Evolutionary conservation across 495 filamentous ascomycete species (phyloP).

Genomic region (Staphylotrichum tortipilum): DNA sequence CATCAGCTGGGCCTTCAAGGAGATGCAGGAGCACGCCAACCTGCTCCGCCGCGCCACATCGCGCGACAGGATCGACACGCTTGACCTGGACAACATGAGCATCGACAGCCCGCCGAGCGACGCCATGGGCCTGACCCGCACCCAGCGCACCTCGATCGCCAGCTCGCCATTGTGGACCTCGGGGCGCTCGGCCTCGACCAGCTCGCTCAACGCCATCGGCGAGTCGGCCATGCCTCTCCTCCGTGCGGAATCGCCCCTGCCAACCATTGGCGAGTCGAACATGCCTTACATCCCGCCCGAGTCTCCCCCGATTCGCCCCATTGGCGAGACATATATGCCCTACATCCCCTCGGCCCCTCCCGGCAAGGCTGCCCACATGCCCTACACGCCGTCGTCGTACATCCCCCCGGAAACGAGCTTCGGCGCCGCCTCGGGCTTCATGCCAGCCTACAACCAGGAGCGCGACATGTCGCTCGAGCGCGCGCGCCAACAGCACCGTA

Average conservation of each 20-base stretch:
- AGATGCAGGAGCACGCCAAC: slow-evolving; percentile 42
- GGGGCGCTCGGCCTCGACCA: slow-evolving; percentile 10
- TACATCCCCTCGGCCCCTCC: slow-evolving; percentile 29
- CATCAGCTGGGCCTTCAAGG: slow-evolving; percentile 42
- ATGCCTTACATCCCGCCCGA: slow-evolving; percentile 23
- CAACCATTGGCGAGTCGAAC: slow-evolving; percentile 25
- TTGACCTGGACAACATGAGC: slow-evolving; percentile 36
- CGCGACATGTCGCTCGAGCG: slow-evolving; percentile 33
- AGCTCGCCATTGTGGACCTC: slow-evolving; percentile 22
- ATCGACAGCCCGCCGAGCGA: slow-evolving; percentile 35
- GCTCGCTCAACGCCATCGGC: slow-evolving; percentile 25
- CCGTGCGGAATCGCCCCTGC: slow-evolving; percentile 30
- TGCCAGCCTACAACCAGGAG: slow-evolving; percentile 25
- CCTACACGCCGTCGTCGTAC: slow-evolving; percentile 20
- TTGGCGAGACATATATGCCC: slow-evolving; percentile 31
- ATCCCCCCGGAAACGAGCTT: slow-evolving; percentile 27
- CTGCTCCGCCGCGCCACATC: slow-evolving; percentile 15
- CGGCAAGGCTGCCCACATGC: slow-evolving; percentile 27
- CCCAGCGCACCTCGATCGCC: slow-evolving; percentile 25
- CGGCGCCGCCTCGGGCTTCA: too few relatives aligned
- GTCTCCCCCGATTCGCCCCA: slow-evolving; percentile 22
- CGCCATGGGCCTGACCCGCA: slow-evolving; percentile 32
- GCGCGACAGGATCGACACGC: slow-evolving; percentile 23
- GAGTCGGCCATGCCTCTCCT: slow-evolving; percentile 33
- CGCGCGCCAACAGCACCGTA: slow-evolving; percentile 25